These are phyloP conservation scores for Chlamydomonas sphaeroides DNA, from an alignment of 139 green algal genomes.

Conservation along the genomic window DNA sequence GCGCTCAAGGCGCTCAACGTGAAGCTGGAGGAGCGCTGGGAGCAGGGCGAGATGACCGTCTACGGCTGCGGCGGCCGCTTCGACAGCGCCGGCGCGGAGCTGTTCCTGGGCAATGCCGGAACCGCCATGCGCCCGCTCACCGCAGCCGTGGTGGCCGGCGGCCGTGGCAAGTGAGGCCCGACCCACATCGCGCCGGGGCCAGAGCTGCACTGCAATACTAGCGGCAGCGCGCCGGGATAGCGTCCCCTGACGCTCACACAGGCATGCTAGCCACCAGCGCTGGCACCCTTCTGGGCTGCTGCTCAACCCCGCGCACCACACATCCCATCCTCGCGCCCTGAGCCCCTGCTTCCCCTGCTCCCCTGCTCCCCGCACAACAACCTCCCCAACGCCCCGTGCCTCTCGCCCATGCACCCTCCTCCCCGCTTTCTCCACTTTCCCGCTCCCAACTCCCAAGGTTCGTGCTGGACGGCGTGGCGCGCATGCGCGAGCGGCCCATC, in stretches of 20 bases:
- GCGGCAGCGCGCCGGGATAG: too few species aligned
- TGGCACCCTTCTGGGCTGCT: too few species aligned
- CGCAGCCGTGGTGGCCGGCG: constrained; percentile 94
- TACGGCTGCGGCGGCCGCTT: constrained; percentile 90
- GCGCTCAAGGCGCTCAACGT: constrained; percentile 92
- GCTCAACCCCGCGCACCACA: background rate
- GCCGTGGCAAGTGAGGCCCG: constrained; percentile 78
- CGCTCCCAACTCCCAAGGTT: constrained; percentile 56
- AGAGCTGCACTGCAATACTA: too few species aligned
- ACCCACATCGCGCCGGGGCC: too few species aligned
- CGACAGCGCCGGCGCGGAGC: constrained; percentile 68
- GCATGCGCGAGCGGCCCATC: constrained; percentile 97
- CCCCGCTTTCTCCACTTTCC: background rate
- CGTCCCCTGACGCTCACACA: too few species aligned
- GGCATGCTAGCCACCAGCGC: too few species aligned
- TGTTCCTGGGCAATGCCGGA: constrained; percentile 98
- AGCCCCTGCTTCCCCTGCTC: too few species aligned
- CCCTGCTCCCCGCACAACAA: too few species aligned
- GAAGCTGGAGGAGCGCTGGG: constrained; percentile 86
- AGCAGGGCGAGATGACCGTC: constrained; percentile 72
- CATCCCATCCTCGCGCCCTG: background rate
- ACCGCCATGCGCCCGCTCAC: constrained; percentile 98
- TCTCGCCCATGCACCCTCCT: background rate
- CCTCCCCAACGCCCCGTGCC: constrained; percentile 7
- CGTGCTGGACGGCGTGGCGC: constrained; percentile 87